Evolutionary conservation across 176 grass and related monocot species (phyloP), one percentile per base, ranked within the genome.

Genomic region (Eremochloa ophiuroides): DNA sequence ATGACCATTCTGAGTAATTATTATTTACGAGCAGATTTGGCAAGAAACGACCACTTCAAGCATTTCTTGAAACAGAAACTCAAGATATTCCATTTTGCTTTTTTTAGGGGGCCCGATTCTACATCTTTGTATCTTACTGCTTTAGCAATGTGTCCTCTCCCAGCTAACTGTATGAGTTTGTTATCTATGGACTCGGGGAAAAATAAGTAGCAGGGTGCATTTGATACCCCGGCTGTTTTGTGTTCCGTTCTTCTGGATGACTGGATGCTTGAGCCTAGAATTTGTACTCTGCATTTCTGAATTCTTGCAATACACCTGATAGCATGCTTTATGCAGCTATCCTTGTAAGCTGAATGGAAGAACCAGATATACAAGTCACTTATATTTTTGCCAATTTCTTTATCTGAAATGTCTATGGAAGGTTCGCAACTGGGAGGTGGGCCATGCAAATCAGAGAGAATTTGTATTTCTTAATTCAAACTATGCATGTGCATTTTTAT

Each of bases 171-270:
- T 79, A 50, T 72, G 34, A 15, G 14, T 12, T 41, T 65, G 18
- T 18, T 80, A 14, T 80, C 56, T 41, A 30, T 84, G 39, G 40
- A n/a, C n/a, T n/a, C n/a, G n/a, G n/a, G n/a, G 4, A 34, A 1
- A 17, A 80, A 89, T 81, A 84, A 84, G 75, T 69, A 38, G 11
- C 22, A 38, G 41, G 78, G 38, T 62, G 71, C 38, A 10, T 73
- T 58, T 47, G 27, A 27, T 69, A 29, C 38, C 20, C 37, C 17
- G 35, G n/a, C 7, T 16, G 11, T 66, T 59, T 67, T 31, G 6
- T 11, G 30, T 62, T 74, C 16, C 15, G 4, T 3, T 73, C 4
- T 1, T 25, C 38, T 42, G 15, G 28, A n/a, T 2, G 31, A 6
- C 39, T 34, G 35, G 44, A 51, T 51, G 6, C 27, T 75, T 75